Conservation (phyloP, 2,329 filamentous ascomycete genomes). For the Trichoderma gracile region DNA sequence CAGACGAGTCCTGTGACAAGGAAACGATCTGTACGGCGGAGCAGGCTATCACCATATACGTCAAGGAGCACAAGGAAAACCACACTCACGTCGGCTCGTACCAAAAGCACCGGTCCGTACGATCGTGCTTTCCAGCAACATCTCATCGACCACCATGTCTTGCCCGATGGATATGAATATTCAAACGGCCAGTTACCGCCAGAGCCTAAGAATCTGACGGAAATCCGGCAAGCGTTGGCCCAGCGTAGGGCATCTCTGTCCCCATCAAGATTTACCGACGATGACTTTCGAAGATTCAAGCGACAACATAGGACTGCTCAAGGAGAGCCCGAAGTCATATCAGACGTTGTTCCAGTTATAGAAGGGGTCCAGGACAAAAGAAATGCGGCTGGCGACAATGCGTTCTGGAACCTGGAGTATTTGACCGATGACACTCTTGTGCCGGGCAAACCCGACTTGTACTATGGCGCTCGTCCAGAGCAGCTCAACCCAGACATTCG, state of each 20-base stretch:
- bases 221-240: constrained; percentile 27
- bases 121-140: constrained; percentile 31
- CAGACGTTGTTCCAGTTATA: constrained; percentile 39
- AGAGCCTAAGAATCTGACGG: constrained; percentile 30
- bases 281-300: constrained; percentile 37
- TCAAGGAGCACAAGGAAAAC: too few relatives aligned
- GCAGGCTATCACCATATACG: too few relatives aligned
- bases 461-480: constrained; percentile 38
- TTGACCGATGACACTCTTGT: constrained; percentile 40
- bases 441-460: constrained; percentile 38
- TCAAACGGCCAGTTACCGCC: constrained; percentile 26
- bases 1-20: too few relatives aligned
- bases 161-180: constrained; percentile 26
- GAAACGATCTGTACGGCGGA: too few relatives aligned
- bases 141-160: constrained; percentile 29
- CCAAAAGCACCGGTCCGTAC: constrained; percentile 29
- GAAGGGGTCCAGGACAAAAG: constrained; percentile 31
- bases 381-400: constrained; percentile 33
- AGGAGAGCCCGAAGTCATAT: constrained; percentile 38
- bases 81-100: too few relatives aligned
- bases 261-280: constrained; percentile 40
- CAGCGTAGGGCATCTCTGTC: constrained; percentile 38
- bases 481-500: constrained; percentile 36
- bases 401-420: constrained; percentile 41
- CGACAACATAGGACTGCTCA: constrained; percentile 21